Evolutionary conservation across 140 eudicot species (phyloP).

Genomic region (Flaveria floridana): DNA sequence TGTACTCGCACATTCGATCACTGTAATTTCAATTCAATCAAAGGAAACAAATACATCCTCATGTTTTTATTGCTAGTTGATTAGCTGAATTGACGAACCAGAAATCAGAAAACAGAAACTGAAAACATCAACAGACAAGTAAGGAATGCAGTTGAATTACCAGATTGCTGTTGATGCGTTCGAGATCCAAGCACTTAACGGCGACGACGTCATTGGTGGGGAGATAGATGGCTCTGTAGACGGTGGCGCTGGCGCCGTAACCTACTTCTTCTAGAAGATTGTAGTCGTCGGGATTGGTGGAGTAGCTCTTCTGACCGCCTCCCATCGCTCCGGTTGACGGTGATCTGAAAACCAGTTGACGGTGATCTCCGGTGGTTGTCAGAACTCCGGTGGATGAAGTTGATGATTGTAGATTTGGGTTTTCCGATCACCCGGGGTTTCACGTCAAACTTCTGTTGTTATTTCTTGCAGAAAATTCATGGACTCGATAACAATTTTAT

Average conservation of each 20-base stretch:
- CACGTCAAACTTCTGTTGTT: constrained; percentile 25
- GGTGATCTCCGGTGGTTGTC: neutral
- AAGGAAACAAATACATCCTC: constrained; percentile 7
- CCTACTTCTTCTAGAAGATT: constrained; percentile 89
- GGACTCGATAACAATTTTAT: neutral
- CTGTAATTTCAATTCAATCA: constrained; percentile 12
- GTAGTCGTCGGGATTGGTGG: constrained; percentile 69
- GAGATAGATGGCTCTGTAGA: constrained; percentile 79
- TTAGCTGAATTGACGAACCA: constrained; percentile 21
- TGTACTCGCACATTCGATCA: constrained; percentile 10
- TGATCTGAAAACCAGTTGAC: constrained; percentile 30
- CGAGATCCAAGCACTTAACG: constrained; percentile 98
- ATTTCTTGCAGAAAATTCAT: neutral
- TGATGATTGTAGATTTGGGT: constrained; percentile 34
- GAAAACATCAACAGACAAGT: neutral
- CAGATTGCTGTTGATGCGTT: constrained; percentile 90
- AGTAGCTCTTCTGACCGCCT: constrained; percentile 47
- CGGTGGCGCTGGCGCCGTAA: constrained; percentile 92
- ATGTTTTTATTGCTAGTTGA: neutral
- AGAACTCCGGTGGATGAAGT: constrained; percentile 16
- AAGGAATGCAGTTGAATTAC: constrained; percentile 32
- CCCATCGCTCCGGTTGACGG: constrained; percentile 35
- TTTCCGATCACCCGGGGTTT: constrained; percentile 30
- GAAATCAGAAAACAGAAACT: neutral
- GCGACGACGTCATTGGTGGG: constrained; percentile 85